phyloP scores from a whole-genome alignment of 352 stramenopile genomes.

The Phytophthora pini region DNA sequence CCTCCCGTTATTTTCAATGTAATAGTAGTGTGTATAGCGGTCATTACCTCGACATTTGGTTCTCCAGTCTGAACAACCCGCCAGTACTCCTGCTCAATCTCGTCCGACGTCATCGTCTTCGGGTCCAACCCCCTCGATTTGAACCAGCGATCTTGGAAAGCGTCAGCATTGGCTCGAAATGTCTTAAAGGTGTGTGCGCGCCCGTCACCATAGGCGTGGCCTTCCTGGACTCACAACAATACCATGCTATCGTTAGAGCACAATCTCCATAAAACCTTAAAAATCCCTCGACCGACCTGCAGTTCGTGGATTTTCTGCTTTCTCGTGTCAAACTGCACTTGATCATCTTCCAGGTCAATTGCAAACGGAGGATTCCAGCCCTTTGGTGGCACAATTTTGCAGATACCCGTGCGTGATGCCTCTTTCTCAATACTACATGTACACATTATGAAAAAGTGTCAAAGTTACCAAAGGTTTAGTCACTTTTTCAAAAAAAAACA shows the following conservation, averaged over 20 bases:
- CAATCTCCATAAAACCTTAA: background rate
- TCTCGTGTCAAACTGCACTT: constrained; percentile 91
- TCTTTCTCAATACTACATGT: constrained; percentile 64
- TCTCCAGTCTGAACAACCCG: constrained; percentile 75
- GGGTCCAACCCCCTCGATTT: constrained; percentile 43
- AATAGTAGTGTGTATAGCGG: background rate
- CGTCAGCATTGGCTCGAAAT: constrained; percentile 62
- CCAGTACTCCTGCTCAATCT: constrained; percentile 92
- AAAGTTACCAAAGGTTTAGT: background rate
- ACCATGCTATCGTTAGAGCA: background rate
- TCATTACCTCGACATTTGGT: constrained; percentile 40
- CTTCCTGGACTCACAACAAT: constrained; percentile 44
- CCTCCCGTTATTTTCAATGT: background rate
- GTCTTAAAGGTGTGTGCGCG: constrained; percentile 70
- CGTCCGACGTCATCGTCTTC: constrained; percentile 49
- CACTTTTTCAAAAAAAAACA: background rate
- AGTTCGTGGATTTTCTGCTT: constrained; percentile 93
- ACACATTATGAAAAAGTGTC: background rate
- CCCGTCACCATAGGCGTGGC: constrained; percentile 68
- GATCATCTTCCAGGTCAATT: constrained; percentile 67
- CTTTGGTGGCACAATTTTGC: constrained; percentile 97
- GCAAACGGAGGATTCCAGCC: constrained; percentile 91
- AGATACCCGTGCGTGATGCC: constrained; percentile 90
- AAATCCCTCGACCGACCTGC: constrained; percentile 25
- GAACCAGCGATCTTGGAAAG: constrained; percentile 69